Conservation (phyloP, 306 rosid genomes). For the Pterocarpus macrocarpus region DNA sequence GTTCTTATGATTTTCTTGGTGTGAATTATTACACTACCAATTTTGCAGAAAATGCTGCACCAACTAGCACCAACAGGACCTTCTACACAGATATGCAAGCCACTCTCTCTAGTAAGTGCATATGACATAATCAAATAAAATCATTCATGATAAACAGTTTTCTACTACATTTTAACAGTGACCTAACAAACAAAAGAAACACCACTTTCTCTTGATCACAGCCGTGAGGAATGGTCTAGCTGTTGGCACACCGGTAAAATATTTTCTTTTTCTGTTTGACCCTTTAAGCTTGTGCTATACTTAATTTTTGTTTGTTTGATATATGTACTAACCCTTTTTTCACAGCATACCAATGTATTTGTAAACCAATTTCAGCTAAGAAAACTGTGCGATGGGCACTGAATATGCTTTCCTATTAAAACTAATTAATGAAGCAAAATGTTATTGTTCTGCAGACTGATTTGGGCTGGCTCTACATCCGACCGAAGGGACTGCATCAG, state of each 20-base stretch:
- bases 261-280: neutral
- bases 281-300: neutral
- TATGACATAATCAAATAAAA: neutral
- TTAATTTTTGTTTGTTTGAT: neutral
- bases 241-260: conserved; percentile 37
- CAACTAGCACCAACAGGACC: conserved; percentile 36
- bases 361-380: too few species aligned
- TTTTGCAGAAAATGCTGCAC: conserved; percentile 49
- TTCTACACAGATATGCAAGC: conserved; percentile 49
- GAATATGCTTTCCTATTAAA: neutral
- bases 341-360: too few species aligned
- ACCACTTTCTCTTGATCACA: conserved; percentile 6
- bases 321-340: neutral
- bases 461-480: conserved; percentile 60
- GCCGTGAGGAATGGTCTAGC: conserved; percentile 27
- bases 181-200: neutral
- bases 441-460: conserved; percentile 58
- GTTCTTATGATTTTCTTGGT: conserved; percentile 72
- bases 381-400: too few species aligned
- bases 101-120: conserved; percentile 50
- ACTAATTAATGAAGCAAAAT: neutral
- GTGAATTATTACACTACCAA: conserved; percentile 66
- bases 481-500: conserved; percentile 60
- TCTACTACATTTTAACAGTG: neutral
- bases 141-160: neutral